Conservation (phyloP, 495 filamentous ascomycete genomes). For the Cladorrhinum samala region DNA sequence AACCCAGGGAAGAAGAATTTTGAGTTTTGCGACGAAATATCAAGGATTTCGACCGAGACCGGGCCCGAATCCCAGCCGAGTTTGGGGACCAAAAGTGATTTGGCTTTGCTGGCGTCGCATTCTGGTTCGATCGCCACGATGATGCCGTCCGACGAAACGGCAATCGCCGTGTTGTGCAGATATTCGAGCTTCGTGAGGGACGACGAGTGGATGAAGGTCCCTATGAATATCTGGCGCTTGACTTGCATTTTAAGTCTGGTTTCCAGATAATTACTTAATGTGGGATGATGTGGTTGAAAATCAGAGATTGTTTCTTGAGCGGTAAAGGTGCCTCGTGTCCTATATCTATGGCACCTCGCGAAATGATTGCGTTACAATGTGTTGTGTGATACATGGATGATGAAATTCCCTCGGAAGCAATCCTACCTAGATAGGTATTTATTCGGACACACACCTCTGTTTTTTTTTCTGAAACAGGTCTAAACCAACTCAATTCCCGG, state of each 20-base stretch:
- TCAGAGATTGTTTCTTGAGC: too few relatives aligned
- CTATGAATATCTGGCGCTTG: constrained; percentile 35
- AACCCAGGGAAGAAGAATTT: constrained; percentile 94
- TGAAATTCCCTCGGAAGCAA: too few relatives aligned
- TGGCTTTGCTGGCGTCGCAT: constrained; percentile 20
- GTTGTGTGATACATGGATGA: too few relatives aligned
- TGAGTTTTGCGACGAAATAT: constrained; percentile 21
- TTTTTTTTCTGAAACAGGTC: too few relatives aligned
- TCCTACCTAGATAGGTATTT: too few relatives aligned
- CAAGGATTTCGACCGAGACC: neutral
- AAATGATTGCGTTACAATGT: too few relatives aligned
- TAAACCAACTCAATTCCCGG: too few relatives aligned
- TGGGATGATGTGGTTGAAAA: neutral
- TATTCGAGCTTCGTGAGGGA: constrained; percentile 50
- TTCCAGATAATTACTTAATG: neutral
- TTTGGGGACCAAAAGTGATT: constrained; percentile 18
- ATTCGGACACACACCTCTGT: too few relatives aligned
- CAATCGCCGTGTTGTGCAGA: constrained; percentile 55
- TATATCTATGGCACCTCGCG: too few relatives aligned
- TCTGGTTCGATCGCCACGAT: constrained; percentile 53
- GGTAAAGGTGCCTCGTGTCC: too few relatives aligned
- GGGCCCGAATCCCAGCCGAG: constrained; percentile 36
- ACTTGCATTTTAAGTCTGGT: neutral
- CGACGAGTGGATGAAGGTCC: constrained; percentile 55
- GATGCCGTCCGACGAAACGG: constrained; percentile 57